phyloP scores from a whole-genome alignment of 768 basidiomycete species.

The Hericium erinaceus region DNA sequence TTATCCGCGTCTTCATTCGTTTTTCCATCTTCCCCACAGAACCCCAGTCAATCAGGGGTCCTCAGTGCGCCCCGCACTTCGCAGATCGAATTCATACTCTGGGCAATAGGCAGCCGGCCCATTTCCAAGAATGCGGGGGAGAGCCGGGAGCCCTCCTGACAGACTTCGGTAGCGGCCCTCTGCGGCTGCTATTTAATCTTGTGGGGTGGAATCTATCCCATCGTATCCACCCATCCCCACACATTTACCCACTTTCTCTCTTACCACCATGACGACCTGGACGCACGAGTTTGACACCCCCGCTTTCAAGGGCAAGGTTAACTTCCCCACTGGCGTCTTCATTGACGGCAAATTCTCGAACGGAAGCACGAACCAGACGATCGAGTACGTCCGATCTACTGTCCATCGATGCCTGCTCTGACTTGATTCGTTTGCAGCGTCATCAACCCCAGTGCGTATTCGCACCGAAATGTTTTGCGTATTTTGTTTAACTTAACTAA shows the following conservation, averaged over 20 bases:
- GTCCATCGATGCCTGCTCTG: neutral
- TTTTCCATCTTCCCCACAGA: too few relatives aligned
- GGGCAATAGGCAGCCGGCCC: too few relatives aligned
- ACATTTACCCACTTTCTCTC: neutral
- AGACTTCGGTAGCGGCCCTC: too few relatives aligned
- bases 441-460: constrained; percentile 40
- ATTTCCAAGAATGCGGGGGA: too few relatives aligned
- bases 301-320: constrained; percentile 1
- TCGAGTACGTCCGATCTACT: neutral
- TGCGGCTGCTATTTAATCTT: too few relatives aligned
- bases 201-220: too few relatives aligned
- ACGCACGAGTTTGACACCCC: neutral
- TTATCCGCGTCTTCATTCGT: too few relatives aligned
- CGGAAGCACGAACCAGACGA: neutral
- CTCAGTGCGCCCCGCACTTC: too few relatives aligned
- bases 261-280: neutral
- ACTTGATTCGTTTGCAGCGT: constrained; percentile 28
- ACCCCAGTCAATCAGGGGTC: too few relatives aligned
- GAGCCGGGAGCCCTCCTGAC: too few relatives aligned
- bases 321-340: constrained; percentile 4
- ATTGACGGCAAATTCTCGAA: constrained; percentile 3
- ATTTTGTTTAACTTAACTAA: neutral
- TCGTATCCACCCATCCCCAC: too few relatives aligned
- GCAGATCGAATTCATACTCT: too few relatives aligned
- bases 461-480: neutral